phyloP scores from a whole-genome alignment of 179 eudicot genomes.

The Spinacia oleracea region DNA sequence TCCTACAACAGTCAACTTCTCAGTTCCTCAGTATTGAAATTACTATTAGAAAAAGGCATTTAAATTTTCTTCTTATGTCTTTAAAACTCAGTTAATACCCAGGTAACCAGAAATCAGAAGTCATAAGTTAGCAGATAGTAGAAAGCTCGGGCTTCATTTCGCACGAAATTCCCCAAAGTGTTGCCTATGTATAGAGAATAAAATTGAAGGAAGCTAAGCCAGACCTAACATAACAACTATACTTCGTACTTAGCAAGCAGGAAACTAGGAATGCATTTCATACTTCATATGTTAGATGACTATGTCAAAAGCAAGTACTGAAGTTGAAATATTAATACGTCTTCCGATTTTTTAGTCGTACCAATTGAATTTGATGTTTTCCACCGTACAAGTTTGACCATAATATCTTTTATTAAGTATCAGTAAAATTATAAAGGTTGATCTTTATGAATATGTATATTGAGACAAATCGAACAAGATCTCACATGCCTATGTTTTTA shows the following conservation, averaged over 20 bases:
- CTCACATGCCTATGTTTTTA: no score
- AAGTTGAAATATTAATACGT: conserved; percentile 13
- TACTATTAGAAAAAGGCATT: neutral
- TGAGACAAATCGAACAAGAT: no score
- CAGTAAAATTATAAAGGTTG: no score
- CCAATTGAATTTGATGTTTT: no score
- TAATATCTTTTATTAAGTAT: no score
- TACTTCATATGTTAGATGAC: neutral
- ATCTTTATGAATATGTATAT: no score
- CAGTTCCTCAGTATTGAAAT: neutral
- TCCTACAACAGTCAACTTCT: neutral
- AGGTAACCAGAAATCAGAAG: neutral
- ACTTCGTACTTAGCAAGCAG: neutral
- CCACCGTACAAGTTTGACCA: no score
- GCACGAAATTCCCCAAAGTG: no score
- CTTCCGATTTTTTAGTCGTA: no score
- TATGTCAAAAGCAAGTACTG: neutral
- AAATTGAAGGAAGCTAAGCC: neutral
- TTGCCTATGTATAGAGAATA: neutral
- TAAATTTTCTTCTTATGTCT: neutral
- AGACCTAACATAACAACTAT: neutral
- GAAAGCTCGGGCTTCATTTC: no score
- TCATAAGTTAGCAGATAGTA: neutral
- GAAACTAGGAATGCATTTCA: neutral
- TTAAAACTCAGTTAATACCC: neutral